A percentile compares a stretch with the other conserved stretches of the same genome.
These are phyloP conservation scores for Starmerella apis DNA, from an alignment of 805 yeast genomes.

Conservation along the genomic window DNA sequence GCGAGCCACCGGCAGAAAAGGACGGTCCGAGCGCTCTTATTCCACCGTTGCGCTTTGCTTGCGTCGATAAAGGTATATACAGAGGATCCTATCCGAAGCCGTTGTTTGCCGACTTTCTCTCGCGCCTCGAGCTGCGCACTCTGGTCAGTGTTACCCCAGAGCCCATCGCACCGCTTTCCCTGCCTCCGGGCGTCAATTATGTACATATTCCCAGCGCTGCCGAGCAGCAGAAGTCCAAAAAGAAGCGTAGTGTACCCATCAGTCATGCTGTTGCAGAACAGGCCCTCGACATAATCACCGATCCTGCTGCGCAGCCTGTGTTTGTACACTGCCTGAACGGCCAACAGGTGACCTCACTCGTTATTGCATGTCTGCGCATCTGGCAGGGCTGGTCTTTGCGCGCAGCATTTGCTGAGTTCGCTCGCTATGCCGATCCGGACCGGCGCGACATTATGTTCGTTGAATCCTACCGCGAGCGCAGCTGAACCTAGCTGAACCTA, in stretches of 20 bases:
- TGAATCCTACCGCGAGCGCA: constrained; percentile 44
- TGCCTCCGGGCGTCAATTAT: constrained; percentile 44
- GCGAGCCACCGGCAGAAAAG: not conserved
- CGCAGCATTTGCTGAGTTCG: constrained; percentile 76
- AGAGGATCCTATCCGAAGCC: constrained; percentile 84
- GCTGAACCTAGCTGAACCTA: not conserved
- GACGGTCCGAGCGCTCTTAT: constrained; percentile 5
- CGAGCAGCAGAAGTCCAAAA: constrained; percentile 35
- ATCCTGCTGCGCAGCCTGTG: constrained; percentile 53
- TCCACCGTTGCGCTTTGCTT: constrained; percentile 62
- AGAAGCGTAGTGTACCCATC: constrained; percentile 50
- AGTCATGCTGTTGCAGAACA: constrained; percentile 51
- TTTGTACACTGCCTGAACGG: constrained; percentile 86
- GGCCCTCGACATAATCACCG: constrained; percentile 51
- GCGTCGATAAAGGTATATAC: constrained; percentile 57
- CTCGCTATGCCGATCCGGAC: constrained; percentile 64
- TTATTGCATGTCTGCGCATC: constrained; percentile 77
- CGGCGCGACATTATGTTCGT: constrained; percentile 76
- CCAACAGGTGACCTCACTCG: constrained; percentile 71
- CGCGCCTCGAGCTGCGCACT: constrained; percentile 54
- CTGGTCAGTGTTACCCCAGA: constrained; percentile 72
- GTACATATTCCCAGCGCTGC: constrained; percentile 57
- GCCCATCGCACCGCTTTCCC: constrained; percentile 38
- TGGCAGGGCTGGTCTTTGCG: constrained; percentile 80
- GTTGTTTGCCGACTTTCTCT: constrained; percentile 57